Evolutionary conservation across 2,329 filamentous ascomycete species (phyloP), one percentile per base, ranked within the genome.

Genomic region (Exophiala alcalophila): DNA sequence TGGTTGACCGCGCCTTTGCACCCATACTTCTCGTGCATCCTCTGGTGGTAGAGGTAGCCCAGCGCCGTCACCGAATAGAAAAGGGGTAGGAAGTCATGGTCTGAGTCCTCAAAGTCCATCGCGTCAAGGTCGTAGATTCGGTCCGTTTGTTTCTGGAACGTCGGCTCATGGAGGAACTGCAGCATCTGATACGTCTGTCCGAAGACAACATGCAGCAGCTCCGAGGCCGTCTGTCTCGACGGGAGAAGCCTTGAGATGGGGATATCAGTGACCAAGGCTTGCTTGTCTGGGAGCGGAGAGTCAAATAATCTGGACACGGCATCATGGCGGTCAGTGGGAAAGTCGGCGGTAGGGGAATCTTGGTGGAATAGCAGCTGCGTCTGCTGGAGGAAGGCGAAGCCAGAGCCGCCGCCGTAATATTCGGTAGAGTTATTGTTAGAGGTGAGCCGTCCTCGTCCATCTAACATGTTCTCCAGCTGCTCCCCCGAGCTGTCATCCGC

Each of bases 391-490:
- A 50, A 53, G 8, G 47, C 39, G 28, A 50, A 44, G 11, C 47
- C 47, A 3, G 50, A 53, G 7, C 34, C 34, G 4, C 39, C 47
- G n/a, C 50, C 50, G 40, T 50, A 50, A 25, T 48, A 53, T 24
- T 42, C 39, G 2, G 28, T 39, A 16, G 42, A 39, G 23, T 43
- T 46, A 23, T 39, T 26, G 34, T 16, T 42, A 8, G 37, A 32
- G 11, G 41, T 47, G 5, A 49, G 12, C 9, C 35, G 40, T n/a
- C 45, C 50, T 36, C 31, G 31, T n/a, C 46, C 44, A 20, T 44
- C 39, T 27, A 53, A 26, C 50, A 53, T 51, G 33, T 45, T 53
- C 24, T 53, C 50, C 7, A 53, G 39, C n/a, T 44, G 31, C 14
- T 44, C 44, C 10, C 19, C 40, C 14, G 29, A 31, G 19, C 32